A percentile compares a stretch with the other conserved stretches of the same genome.
Evolutionary conservation across 2,329 filamentous ascomycete genomes (phyloP).

Genomic region (Fusarium sp.): DNA sequence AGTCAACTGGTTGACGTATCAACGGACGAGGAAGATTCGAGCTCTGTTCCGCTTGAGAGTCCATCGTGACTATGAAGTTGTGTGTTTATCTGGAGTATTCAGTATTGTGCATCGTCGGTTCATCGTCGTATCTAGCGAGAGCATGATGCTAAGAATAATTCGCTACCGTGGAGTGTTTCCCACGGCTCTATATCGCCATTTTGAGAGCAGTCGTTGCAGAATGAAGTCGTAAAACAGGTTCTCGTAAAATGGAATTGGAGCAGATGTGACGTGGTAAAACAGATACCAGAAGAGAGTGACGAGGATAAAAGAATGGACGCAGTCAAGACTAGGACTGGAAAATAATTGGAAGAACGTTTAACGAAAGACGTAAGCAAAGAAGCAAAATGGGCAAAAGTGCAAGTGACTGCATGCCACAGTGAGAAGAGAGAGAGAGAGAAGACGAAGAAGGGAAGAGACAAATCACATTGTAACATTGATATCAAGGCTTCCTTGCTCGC

Average conservation of each 20-base stretch:
- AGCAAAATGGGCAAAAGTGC: constrained; percentile 15
- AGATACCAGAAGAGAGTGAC: background rate
- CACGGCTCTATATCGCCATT: constrained; percentile 28
- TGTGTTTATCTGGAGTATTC: constrained; percentile 17
- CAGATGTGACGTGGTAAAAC: constrained; percentile 8
- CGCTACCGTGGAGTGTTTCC: constrained; percentile 8
- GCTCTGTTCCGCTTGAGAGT: constrained; percentile 28
- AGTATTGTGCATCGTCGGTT: constrained; percentile 22
- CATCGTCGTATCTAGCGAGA: constrained; percentile 14
- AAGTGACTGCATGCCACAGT: constrained; percentile 1
- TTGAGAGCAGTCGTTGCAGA: background rate
- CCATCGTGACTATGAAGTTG: constrained; percentile 33
- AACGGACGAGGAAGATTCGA: constrained; percentile 33
- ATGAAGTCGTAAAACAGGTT: background rate
- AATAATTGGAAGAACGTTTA: constrained; percentile 14
- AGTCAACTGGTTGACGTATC: constrained; percentile 40
- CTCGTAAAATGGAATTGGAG: constrained; percentile 3
- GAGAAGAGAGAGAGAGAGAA: background rate
- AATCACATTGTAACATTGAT: constrained; percentile 22
- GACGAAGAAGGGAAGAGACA: constrained; percentile 10
- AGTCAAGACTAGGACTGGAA: constrained; percentile 36
- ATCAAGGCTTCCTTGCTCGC: constrained; percentile 37
- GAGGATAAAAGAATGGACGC: constrained; percentile 32
- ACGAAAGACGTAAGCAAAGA: constrained; percentile 30
- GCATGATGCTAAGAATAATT: constrained; percentile 28